Evolutionary conservation across 306 rosid genomes (phyloP).

Genomic region (Cicer pinnatifidum): DNA sequence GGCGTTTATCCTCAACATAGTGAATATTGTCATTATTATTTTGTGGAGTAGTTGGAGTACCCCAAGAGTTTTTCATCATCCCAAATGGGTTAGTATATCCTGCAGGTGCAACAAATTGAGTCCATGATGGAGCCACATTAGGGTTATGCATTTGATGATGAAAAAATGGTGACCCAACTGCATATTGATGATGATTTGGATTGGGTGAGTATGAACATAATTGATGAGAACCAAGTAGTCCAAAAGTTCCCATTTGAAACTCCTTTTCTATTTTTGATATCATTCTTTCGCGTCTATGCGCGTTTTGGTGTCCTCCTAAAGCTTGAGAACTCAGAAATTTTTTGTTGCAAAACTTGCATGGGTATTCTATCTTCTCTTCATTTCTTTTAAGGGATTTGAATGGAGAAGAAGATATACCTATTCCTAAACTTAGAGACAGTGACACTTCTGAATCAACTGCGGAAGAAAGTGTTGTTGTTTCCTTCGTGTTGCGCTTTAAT

Average conservation of each 20-base stretch:
- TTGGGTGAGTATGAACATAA: not conserved
- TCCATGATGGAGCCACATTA: not conserved
- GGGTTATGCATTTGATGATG: not conserved
- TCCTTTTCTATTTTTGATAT: constrained; percentile 34
- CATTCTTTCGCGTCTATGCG: constrained; percentile 63
- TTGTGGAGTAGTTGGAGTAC: too few species aligned
- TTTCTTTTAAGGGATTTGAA: not conserved
- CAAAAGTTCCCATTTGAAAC: not conserved
- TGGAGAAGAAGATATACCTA: not conserved
- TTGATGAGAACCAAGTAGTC: not conserved
- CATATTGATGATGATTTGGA: not conserved
- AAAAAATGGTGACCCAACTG: not conserved
- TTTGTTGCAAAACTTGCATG: constrained; percentile 36
- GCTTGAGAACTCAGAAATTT: constrained; percentile 64
- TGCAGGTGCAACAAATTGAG: not conserved
- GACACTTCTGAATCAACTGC: not conserved
- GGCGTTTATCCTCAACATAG: too few species aligned
- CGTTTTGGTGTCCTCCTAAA: constrained; percentile 77
- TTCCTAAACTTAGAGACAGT: not conserved
- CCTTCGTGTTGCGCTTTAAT: not conserved
- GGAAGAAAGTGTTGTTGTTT: too few species aligned
- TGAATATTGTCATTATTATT: too few species aligned
- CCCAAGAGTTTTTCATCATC: not conserved
- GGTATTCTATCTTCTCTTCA: not conserved
- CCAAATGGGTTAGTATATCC: not conserved